Percentiles rank a stretch among this genome's conserved stretches.
Conservation (phyloP, 2,329 filamentous ascomycete genomes). For the Colletotrichum gloeosporioides region DNA sequence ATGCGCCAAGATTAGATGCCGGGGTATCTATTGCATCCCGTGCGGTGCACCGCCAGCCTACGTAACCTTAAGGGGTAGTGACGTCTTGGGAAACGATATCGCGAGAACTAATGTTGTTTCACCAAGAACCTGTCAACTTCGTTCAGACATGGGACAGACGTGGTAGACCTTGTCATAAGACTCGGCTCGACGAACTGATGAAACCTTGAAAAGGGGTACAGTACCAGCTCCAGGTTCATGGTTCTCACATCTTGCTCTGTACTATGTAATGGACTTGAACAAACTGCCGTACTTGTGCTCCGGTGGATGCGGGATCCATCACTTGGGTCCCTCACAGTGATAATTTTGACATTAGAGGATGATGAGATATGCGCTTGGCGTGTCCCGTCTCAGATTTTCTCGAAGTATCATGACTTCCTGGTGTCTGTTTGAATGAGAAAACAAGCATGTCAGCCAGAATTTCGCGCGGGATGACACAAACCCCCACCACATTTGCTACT, state of each 20-base stretch:
- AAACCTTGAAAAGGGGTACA: not conserved
- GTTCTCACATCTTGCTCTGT: not conserved
- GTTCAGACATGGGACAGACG: not conserved
- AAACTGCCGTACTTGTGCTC: not conserved
- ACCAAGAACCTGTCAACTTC: not conserved
- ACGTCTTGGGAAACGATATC: not conserved
- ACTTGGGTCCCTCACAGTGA: not conserved
- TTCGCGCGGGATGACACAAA: not conserved
- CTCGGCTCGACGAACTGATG: not conserved
- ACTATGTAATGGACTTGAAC: not conserved
- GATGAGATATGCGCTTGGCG: not conserved
- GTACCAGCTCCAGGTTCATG: not conserved
- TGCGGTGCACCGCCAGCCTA: not conserved
- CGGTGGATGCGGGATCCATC: not conserved
- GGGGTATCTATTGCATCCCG: not conserved
- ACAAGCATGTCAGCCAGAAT: not conserved
- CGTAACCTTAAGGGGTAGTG: not conserved
- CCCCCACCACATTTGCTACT: rapidly evolving
- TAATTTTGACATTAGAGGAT: not conserved
- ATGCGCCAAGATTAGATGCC: not conserved
- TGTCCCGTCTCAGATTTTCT: not conserved
- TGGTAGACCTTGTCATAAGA: not conserved
- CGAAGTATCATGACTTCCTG: rapidly evolving
- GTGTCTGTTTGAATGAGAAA: not conserved
- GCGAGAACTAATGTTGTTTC: not conserved